phyloP scores from a whole-genome alignment of 2,329 filamentous ascomycete species.

The Trematosphaeria pertusa region DNA sequence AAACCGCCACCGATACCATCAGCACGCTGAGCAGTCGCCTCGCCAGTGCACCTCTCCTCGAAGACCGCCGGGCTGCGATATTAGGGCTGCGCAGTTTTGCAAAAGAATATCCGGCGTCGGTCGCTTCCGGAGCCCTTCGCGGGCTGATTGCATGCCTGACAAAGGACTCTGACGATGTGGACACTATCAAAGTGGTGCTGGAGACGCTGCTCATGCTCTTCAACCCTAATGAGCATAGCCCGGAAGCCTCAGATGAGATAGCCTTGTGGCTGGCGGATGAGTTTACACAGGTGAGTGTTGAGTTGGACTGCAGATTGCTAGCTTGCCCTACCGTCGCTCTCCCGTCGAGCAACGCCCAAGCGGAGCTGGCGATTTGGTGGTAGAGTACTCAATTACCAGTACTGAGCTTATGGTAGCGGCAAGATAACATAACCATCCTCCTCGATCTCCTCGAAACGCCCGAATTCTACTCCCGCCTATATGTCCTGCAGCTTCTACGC shows the following conservation, averaged over 20 bases:
- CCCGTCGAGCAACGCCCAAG: too few species aligned
- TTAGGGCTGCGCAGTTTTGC: conserved; percentile 93
- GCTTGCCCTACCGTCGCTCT: too few species aligned
- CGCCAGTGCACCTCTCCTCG: conserved; percentile 86
- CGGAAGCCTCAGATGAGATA: conserved; percentile 95
- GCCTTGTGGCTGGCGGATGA: conserved; percentile 96
- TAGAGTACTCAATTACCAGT: conserved; percentile 23
- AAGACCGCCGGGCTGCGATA: conserved; percentile 93
- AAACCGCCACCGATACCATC: conserved; percentile 95
- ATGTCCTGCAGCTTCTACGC: conserved; percentile 86
- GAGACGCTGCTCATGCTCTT: conserved; percentile 97
- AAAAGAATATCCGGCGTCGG: conserved; percentile 94
- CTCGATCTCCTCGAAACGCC: conserved; percentile 85
- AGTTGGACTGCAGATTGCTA: too few species aligned
- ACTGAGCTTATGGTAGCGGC: conserved; percentile 70
- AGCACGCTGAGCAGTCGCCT: conserved; percentile 86
- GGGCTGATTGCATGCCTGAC: conserved; percentile 84
- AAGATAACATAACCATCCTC: conserved; percentile 93
- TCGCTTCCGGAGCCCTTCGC: conserved; percentile 89
- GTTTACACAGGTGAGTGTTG: conserved; percentile 78
- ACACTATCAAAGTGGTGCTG: conserved; percentile 92
- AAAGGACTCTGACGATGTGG: conserved; percentile 91
- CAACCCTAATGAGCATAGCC: conserved; percentile 68
- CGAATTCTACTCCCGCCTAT: conserved; percentile 91
- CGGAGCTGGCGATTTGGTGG: too few species aligned